These are phyloP conservation scores for Euphrasia confusa DNA, from an alignment of 257 asterid species.

Conservation along the genomic window DNA sequence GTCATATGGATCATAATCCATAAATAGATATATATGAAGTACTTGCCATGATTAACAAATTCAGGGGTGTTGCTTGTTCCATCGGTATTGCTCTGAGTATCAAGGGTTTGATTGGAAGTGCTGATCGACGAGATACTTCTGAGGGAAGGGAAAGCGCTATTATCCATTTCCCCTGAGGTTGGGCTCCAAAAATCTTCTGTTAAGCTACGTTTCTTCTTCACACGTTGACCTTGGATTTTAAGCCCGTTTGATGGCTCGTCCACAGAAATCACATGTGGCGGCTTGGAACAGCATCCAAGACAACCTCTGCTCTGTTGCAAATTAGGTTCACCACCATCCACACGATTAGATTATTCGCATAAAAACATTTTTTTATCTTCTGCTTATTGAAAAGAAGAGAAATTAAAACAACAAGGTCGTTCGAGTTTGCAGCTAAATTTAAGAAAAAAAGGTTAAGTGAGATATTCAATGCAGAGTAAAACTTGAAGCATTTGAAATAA, in stretches of 20 bases:
- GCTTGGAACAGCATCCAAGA: conserved; percentile 84
- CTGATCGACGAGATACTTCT: conserved; percentile 82
- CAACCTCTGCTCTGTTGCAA: conserved; percentile 99
- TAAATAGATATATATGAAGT: background rate
- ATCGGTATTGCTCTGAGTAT: conserved; percentile 50
- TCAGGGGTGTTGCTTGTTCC: conserved; percentile 61
- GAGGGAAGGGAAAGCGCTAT: conserved; percentile 74
- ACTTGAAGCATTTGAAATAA: conserved; percentile 17
- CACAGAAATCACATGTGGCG: conserved; percentile 65
- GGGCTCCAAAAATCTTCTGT: conserved; percentile 82
- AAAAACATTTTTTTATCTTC: background rate
- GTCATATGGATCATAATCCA: background rate
- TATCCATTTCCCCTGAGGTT: conserved; percentile 80
- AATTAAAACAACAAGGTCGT: conserved; percentile 3
- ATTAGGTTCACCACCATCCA: conserved; percentile 62
- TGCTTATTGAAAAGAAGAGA: background rate
- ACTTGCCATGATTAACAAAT: conserved; percentile 81
- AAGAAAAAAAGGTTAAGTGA: conserved; percentile 3
- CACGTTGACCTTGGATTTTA: conserved; percentile 56
- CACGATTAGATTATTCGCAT: conserved; percentile 49
- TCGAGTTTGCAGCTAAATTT: background rate
- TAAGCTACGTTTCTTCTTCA: conserved; percentile 52
- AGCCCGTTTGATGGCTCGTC: conserved; percentile 76
- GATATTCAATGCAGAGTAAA: background rate
- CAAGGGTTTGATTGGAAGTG: conserved; percentile 62